These are phyloP conservation scores for Colletotrichum viniferum DNA, from an alignment of 2,329 filamentous ascomycete genomes.

Conservation along the genomic window DNA sequence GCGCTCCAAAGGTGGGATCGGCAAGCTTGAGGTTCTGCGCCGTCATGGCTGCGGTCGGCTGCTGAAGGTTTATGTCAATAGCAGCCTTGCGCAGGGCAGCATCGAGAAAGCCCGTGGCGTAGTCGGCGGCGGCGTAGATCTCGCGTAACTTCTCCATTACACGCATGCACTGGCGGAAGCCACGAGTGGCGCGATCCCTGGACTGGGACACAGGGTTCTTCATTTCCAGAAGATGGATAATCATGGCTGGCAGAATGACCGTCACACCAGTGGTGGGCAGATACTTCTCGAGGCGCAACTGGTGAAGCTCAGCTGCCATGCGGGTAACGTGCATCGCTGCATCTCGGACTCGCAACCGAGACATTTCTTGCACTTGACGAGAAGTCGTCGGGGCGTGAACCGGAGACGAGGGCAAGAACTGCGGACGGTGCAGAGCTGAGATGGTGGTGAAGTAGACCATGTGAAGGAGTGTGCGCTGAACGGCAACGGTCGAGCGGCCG, in stretches of 20 bases:
- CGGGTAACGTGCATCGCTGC: slow-evolving; percentile 85
- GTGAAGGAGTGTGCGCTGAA: slow-evolving; percentile 86
- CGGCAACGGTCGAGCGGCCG: slow-evolving; percentile 62
- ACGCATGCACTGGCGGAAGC: slow-evolving; percentile 91
- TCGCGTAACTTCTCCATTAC: slow-evolving; percentile 88
- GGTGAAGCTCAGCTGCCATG: slow-evolving; percentile 79
- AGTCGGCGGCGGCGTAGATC: slow-evolving; percentile 93
- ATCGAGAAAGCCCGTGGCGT: slow-evolving; percentile 93
- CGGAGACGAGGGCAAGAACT: slow-evolving; percentile 80
- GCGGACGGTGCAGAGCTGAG: slow-evolving; percentile 88
- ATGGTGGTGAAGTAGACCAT: slow-evolving; percentile 94
- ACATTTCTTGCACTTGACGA: slow-evolving; percentile 79
- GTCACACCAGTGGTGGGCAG: slow-evolving; percentile 91
- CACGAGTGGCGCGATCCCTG: slow-evolving; percentile 74
- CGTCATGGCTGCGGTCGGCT: slow-evolving; percentile 37
- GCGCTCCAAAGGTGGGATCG: slow-evolving; percentile 41
- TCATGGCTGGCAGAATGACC: slow-evolving; percentile 88
- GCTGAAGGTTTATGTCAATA: slow-evolving; percentile 63
- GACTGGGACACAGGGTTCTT: slow-evolving; percentile 78
- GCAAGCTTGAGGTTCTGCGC: slow-evolving; percentile 30
- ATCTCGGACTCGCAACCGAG: slow-evolving; percentile 80
- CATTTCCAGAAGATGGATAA: slow-evolving; percentile 91
- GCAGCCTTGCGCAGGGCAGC: slow-evolving; percentile 87
- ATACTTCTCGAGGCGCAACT: slow-evolving; percentile 74
- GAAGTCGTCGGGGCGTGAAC: slow-evolving; percentile 55